These are phyloP conservation scores for Globisporangium uncinulatum DNA, from an alignment of 352 stramenopile species.

Conservation along the genomic window DNA sequence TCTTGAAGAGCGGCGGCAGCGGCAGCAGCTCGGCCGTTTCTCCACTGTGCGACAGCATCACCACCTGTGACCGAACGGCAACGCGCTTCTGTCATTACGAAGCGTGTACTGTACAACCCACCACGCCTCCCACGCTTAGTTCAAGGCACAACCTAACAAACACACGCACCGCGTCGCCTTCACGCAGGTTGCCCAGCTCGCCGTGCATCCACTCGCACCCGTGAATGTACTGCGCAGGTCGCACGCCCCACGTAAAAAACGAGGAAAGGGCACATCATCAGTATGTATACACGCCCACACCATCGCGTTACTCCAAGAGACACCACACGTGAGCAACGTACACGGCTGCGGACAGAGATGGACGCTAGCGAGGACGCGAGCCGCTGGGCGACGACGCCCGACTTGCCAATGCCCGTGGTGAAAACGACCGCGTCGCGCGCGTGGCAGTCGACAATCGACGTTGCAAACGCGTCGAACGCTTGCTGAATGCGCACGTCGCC, in stretches of 20 bases:
- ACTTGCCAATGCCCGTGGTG: slow-evolving; percentile 79
- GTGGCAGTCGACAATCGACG: slow-evolving; percentile 36
- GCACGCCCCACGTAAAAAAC: not conserved
- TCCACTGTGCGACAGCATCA: slow-evolving; percentile 73
- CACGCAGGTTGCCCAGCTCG: slow-evolving; percentile 60
- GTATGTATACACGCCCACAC: too few species aligned
- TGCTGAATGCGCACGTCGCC: slow-evolving; percentile 18
- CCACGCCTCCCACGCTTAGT: too few species aligned
- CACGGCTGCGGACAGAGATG: slow-evolving; percentile 66
- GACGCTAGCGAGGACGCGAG: slow-evolving; percentile 69
- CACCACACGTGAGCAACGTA: slow-evolving; percentile 11
- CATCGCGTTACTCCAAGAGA: not conserved
- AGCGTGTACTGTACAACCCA: not conserved
- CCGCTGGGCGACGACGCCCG: slow-evolving; percentile 59
- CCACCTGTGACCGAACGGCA: slow-evolving; percentile 20
- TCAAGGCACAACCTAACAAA: not conserved
- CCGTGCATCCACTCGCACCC: slow-evolving; percentile 76
- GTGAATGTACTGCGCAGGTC: slow-evolving; percentile 53
- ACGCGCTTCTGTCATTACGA: not conserved
- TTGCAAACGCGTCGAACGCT: slow-evolving; percentile 26
- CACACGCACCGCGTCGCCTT: slow-evolving; percentile 44
- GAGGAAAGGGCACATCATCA: not conserved
- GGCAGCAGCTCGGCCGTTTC: slow-evolving; percentile 52
- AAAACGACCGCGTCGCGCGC: slow-evolving; percentile 43
- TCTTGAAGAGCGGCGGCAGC: slow-evolving; percentile 40